phyloP scores from a whole-genome alignment of 2,329 filamentous ascomycete genomes.

The Ceratocystis diversiconidia region DNA sequence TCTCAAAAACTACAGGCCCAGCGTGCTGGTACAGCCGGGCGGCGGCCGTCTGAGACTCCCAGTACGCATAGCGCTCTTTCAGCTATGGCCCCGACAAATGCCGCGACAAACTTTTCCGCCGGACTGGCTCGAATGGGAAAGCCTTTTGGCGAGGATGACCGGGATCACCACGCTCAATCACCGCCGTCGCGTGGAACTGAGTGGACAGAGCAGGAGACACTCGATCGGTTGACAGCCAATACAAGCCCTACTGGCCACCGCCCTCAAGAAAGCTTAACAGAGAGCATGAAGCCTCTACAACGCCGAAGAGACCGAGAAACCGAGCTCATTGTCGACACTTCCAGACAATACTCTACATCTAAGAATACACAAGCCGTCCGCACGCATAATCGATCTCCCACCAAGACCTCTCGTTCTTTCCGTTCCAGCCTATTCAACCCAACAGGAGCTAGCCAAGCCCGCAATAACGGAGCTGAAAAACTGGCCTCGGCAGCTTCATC shows the following conservation, averaged over 20 bases:
- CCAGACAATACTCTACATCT: constrained; percentile 38
- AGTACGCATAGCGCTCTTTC: constrained; percentile 14
- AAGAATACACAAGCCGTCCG: constrained; percentile 21
- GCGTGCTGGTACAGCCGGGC: constrained; percentile 32
- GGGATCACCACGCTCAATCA: constrained; percentile 34
- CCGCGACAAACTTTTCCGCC: constrained; percentile 14
- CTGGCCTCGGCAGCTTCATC: constrained; percentile 61
- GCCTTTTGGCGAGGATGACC: constrained; percentile 29
- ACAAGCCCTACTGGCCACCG: constrained; percentile 55
- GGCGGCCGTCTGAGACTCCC: constrained; percentile 10
- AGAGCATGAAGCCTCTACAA: constrained; percentile 67
- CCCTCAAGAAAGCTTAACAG: constrained; percentile 48
- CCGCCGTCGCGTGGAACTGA: constrained; percentile 69
- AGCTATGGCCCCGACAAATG: constrained; percentile 1
- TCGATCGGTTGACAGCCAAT: constrained; percentile 57
- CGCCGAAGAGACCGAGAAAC: constrained; percentile 25
- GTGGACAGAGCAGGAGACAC: constrained; percentile 58
- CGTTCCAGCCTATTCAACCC: constrained; percentile 59
- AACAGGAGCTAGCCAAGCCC: constrained; percentile 32
- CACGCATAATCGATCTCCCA: constrained; percentile 37
- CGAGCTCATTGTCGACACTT: constrained; percentile 43
- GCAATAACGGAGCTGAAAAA: constrained; percentile 60
- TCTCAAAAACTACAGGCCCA: constrained; percentile 89
- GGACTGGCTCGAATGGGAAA: constrained; percentile 12
- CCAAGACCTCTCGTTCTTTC: constrained; percentile 63